Evolutionary conservation across 169 alveolate genomes (phyloP), one percentile per base, ranked within the genome.

Genomic region (Cryptosporidium parvum): DNA sequence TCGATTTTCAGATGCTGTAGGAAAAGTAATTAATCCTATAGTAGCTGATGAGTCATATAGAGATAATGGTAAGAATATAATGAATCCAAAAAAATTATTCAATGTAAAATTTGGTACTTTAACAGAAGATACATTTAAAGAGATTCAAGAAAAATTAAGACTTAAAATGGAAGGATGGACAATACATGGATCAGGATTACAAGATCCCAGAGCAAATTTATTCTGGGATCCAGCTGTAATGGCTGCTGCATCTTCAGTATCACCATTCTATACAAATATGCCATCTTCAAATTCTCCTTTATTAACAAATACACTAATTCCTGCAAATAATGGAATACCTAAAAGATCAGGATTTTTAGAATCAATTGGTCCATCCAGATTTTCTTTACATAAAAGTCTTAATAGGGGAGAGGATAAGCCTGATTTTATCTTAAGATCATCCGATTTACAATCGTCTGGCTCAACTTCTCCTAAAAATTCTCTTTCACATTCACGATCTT

Each of bases 211-310:
- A 75, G 86, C 86, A 12, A 12, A 75, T 26, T 26, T 75, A 58
- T 75, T 75, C 45, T 75, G 86, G 86, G 86, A 75, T 26, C 86
- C 86, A 35, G 86, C 86, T 3, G 86, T 75, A 3, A 75, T 75
- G 86, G 37, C 86, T 2, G 86, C 86, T 18, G 86, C 86, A 26
- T 75, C 86, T 10, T 37, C 71, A 31, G 53, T 68, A 21, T 53
- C 73, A 0, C 70, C 68, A 18, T 71, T 71, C 37, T 71, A 71
- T 16, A 71, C 85, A 45, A 71, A 71, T 16, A 71, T 71, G 69
- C 69, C 67, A 6, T 71, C 85, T 31, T 71, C 85, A 44, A 71
- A 71, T 23, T 71, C 85, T 21, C 85, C 85, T 23, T 39, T 71
- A n/a, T 67, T 71, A 29, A 71, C 39, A 5, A 71, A 71, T 33